Evolutionary conservation across 495 filamentous ascomycete species (phyloP).

Genomic region (Podospora sp.): DNA sequence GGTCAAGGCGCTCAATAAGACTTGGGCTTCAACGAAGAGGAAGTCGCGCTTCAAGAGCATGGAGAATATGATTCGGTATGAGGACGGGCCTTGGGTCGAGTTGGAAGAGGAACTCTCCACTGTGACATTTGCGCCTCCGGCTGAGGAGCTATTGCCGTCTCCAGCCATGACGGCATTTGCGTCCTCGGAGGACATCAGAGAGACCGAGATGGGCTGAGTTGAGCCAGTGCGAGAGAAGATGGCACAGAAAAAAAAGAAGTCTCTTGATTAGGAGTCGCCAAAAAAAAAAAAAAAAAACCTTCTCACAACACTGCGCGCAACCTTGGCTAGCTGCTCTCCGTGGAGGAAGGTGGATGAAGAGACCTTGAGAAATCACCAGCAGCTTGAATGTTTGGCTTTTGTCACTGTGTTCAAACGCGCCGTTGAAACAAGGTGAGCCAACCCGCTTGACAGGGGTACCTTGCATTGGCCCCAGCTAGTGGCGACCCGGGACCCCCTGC

Average conservation of each 20-base stretch:
- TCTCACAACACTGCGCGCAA: not conserved
- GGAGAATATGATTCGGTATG: slow-evolving; percentile 16
- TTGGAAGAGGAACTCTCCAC: slow-evolving; percentile 8
- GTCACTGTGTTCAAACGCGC: too few species aligned
- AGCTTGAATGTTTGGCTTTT: too few species aligned
- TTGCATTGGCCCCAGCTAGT: not conserved
- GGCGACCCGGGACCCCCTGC: not conserved
- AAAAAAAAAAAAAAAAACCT: not conserved
- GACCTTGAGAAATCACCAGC: too few species aligned
- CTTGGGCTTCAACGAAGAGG: slow-evolving; percentile 42
- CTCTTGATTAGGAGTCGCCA: not conserved
- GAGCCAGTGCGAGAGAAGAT: too few species aligned
- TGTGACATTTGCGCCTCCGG: slow-evolving; percentile 14
- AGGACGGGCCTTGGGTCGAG: not conserved
- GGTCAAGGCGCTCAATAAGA: slow-evolving; percentile 44
- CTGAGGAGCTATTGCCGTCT: not conserved
- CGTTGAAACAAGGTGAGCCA: too few species aligned
- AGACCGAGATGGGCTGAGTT: not conserved
- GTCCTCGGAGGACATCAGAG: not conserved
- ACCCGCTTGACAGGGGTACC: not conserved
- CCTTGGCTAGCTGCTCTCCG: too few species aligned
- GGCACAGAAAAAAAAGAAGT: too few species aligned
- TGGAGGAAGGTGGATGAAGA: not conserved
- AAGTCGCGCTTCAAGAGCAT: slow-evolving; percentile 56
- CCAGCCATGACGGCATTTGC: not conserved